These are phyloP conservation scores for Verticillium alfalfae DNA, from an alignment of 2,329 filamentous ascomycete genomes.

Conservation along the genomic window DNA sequence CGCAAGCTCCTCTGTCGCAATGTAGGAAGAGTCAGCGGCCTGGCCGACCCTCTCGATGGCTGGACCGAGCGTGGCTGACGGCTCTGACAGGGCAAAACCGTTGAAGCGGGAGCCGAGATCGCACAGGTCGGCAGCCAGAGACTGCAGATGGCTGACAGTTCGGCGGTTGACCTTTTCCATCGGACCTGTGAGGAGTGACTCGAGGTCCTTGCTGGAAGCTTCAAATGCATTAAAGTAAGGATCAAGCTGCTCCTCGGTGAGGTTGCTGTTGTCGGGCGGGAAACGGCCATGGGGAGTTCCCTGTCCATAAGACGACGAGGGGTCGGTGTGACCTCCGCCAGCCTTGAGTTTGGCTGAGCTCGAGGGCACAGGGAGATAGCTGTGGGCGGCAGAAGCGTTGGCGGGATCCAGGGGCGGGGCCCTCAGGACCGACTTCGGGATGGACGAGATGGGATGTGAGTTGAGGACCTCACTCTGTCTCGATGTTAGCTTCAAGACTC, in stretches of 20 bases:
- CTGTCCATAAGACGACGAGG: constrained; percentile 27
- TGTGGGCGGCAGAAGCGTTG: constrained; percentile 84
- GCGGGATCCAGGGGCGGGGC: constrained; percentile 92
- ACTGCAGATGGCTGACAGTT: constrained; percentile 78
- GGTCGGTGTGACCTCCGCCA: constrained; percentile 22
- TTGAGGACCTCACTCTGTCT: constrained; percentile 85
- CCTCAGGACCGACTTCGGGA: constrained; percentile 91
- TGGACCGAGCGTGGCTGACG: constrained; percentile 78
- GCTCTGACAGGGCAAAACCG: constrained; percentile 91
- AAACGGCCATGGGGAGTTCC: constrained; percentile 69
- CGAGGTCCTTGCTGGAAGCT: constrained; percentile 83
- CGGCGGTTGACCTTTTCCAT: constrained; percentile 97
- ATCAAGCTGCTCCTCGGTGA: constrained; percentile 87
- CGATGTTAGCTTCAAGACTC: constrained; percentile 17
- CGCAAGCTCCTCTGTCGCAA: constrained; percentile 88
- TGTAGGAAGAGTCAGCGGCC: constrained; percentile 91
- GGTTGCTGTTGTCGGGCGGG: constrained; percentile 67
- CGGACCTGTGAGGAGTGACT: constrained; percentile 79
- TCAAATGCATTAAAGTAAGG: constrained; percentile 96
- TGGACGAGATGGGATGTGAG: constrained; percentile 81
- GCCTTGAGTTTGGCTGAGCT: constrained; percentile 80
- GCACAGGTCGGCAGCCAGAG: constrained; percentile 79
- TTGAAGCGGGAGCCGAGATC: constrained; percentile 96
- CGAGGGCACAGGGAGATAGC: constrained; percentile 80
- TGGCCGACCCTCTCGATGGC: constrained; percentile 94